phyloP scores from a whole-genome alignment of 2,329 filamentous ascomycete genomes.

The Pseudocercospora vitis region DNA sequence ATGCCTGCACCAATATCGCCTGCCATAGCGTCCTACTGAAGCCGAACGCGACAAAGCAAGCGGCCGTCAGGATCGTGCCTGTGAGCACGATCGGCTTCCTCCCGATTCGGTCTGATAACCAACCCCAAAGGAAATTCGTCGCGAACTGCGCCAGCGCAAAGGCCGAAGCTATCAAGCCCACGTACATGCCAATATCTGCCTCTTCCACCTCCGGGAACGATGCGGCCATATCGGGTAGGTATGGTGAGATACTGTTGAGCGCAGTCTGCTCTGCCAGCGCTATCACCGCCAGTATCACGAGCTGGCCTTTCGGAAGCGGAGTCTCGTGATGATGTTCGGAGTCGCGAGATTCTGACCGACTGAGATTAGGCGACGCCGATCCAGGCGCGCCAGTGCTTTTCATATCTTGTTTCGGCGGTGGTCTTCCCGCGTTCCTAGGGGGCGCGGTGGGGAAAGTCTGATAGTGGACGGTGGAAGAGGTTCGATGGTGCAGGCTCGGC shows the following conservation, averaged over 20 bases:
- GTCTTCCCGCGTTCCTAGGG: slow-evolving; percentile 63
- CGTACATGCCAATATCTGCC: slow-evolving; percentile 76
- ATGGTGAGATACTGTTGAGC: slow-evolving; percentile 92
- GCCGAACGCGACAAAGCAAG: slow-evolving; percentile 82
- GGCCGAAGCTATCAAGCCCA: slow-evolving; percentile 83
- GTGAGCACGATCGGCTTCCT: slow-evolving; percentile 78
- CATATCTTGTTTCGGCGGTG: slow-evolving; percentile 38
- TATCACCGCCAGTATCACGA: slow-evolving; percentile 81
- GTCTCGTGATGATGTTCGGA: slow-evolving; percentile 54
- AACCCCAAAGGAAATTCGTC: slow-evolving; percentile 91
- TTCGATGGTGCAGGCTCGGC: slow-evolving; percentile 39
- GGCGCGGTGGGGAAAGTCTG: slow-evolving; percentile 79
- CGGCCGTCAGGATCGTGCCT: slow-evolving; percentile 78
- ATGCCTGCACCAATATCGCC: slow-evolving; percentile 76
- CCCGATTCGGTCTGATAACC: slow-evolving; percentile 74
- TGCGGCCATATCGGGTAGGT: slow-evolving; percentile 87
- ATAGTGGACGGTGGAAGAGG: slow-evolving; percentile 65
- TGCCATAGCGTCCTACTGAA: slow-evolving; percentile 83
- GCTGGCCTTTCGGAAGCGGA: slow-evolving; percentile 78
- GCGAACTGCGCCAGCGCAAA: slow-evolving; percentile 91
- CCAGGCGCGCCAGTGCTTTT: slow-evolving; percentile 20
- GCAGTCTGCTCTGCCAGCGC: slow-evolving; percentile 93
- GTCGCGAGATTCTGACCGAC: slow-evolving; percentile 20
- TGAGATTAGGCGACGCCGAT: slow-evolving; percentile 18
- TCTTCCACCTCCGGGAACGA: slow-evolving; percentile 77